Evolutionary conservation across 352 stramenopile genomes (phyloP).

Genomic region (Aphanomyces astaci): DNA sequence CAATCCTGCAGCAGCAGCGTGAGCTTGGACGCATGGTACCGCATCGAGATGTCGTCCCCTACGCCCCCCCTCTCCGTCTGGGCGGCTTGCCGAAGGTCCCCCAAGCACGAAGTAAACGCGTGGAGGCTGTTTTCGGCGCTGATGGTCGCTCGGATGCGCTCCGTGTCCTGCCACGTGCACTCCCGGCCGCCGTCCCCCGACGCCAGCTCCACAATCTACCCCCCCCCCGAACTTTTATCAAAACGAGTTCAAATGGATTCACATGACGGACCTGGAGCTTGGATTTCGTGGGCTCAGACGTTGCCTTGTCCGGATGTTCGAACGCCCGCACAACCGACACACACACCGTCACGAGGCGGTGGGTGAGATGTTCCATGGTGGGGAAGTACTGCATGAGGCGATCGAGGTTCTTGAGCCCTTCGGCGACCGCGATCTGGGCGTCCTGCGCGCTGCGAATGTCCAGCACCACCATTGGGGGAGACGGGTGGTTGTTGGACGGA

Average conservation of each 20-base stretch:
- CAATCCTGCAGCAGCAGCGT: conserved; percentile 63
- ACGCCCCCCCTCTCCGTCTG: conserved; percentile 12
- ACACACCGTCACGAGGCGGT: conserved; percentile 60
- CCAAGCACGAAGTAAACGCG: conserved; percentile 45
- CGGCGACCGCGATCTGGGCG: conserved; percentile 46
- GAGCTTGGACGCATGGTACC: conserved; percentile 73
- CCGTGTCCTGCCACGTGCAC: conserved; percentile 20
- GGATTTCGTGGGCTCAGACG: conserved; percentile 32
- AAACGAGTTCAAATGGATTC: neutral
- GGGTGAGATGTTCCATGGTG: conserved; percentile 35
- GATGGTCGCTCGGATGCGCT: conserved; percentile 20
- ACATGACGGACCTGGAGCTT: conserved; percentile 40
- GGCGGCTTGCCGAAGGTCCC: conserved; percentile 43
- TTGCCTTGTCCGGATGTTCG: conserved; percentile 8
- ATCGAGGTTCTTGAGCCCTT: conserved; percentile 42
- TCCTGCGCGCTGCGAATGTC: conserved; percentile 60
- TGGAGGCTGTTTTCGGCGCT: conserved; percentile 42
- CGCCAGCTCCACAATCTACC: conserved; percentile 50
- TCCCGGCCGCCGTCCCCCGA: conserved; percentile 10
- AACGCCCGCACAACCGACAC: conserved; percentile 51
- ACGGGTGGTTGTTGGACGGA: neutral
- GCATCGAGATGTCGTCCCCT: conserved; percentile 34
- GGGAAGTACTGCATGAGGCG: conserved; percentile 23
- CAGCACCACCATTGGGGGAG: conserved; percentile 59
- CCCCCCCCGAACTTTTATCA: too few species aligned